Base-by-base conservation (phyloP, 106 monocot species). In the Dendrobium huoshanense region DNA sequence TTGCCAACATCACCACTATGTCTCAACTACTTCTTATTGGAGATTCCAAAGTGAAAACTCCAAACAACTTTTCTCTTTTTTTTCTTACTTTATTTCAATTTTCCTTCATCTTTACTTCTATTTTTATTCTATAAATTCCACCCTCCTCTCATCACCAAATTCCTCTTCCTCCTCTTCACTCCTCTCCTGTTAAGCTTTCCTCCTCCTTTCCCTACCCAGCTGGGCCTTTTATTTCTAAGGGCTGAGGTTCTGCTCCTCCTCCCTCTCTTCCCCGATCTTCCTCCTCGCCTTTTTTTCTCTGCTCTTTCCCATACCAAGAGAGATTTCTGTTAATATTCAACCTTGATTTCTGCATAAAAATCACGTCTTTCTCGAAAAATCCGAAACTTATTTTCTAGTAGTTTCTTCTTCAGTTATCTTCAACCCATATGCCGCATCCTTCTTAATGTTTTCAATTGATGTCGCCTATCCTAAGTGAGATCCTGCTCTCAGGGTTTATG, bases 401-500 rank as follows among this genome's bases (percentile, higher is more conserved):
- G 4, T 22, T 22, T 61, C n/a, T 22, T 61, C 2, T 61, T 8
- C 5, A 22, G 61, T 22, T n/a, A n/a, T 20, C 20, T 72, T 33
- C 16, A 43, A 54, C n/a, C 49, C 84, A 81, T 55, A 81, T 73
- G 56, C 41, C 13, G 11, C 48, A 82, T 49, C 49, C 47, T 13
- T 31, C 68, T 68, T 88, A 77, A 75, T 85, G 83, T 73, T 79
- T 80, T 77, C 72, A n/a, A 75, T 79, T 85, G 72, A 85, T 91
- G 86, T 79, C 85, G 77, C 83, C 81, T 9, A 72, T 88, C 85
- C 24, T 79, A 44, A 58, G 79, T 82, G 81, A 81, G 65, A 77
- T 81, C 75, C 40, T 87, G 43, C 78, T 79, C 49, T 83, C 85
- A 49, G 43, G 42, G 41, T 85, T 83, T 91, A 91, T 87, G 88